phyloP scores from a whole-genome alignment of 345 rosid species.

The Noccaea caerulescens region DNA sequence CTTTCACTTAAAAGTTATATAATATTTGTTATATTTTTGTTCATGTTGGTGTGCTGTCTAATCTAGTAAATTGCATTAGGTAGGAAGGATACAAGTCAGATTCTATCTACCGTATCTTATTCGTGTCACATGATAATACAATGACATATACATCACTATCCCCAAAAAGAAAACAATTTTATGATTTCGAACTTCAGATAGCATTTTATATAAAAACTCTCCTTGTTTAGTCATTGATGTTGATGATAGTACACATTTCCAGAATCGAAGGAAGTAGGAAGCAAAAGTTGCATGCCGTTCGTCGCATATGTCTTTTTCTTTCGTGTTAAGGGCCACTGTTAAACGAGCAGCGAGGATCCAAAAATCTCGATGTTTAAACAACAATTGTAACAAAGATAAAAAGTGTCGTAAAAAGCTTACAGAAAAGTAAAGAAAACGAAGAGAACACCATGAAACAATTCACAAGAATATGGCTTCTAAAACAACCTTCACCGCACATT shows the following conservation, averaged over 20 bases:
- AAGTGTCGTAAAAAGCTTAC: conserved; percentile 32
- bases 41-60: not conserved
- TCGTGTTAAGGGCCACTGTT: not conserved
- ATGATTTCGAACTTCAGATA: not conserved
- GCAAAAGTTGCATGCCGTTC: conserved; percentile 13
- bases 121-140: too few species aligned
- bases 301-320: conserved; percentile 4
- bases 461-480: conserved; percentile 38
- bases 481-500: conserved; percentile 24
- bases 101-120: conserved; percentile 12
- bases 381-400: conserved; percentile 11
- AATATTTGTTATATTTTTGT: not conserved
- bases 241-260: not conserved
- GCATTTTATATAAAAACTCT: too few species aligned
- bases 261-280: not conserved
- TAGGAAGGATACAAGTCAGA: not conserved
- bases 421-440: not conserved
- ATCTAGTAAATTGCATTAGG: not conserved
- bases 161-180: not conserved
- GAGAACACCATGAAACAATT: conserved; percentile 35
- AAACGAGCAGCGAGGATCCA: not conserved
- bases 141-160: not conserved
- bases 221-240: not conserved
- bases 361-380: conserved; percentile 3
- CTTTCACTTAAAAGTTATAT: not conserved